phyloP scores from a whole-genome alignment of 1,139 yeast species.

The Candida neerlandica region DNA sequence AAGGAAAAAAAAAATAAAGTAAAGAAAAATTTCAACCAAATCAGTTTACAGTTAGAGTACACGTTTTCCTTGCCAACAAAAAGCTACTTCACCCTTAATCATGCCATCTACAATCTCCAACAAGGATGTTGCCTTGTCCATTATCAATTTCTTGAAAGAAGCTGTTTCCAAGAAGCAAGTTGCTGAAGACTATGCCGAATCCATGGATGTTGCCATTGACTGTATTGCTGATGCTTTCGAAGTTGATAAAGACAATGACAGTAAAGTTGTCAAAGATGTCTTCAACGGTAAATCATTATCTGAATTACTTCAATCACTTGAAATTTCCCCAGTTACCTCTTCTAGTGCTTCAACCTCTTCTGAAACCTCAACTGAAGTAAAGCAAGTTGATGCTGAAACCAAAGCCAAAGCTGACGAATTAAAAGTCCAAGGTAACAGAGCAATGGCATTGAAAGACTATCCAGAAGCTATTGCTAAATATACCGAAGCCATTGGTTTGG shows the following conservation, averaged over 20 bases:
- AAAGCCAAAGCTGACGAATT: slow-evolving; percentile 78
- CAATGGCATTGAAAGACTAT: slow-evolving; percentile 81
- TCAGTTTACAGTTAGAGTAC: neutral
- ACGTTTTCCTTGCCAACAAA: neutral
- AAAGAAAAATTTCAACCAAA: neutral
- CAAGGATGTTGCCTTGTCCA: slow-evolving; percentile 73
- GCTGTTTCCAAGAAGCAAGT: slow-evolving; percentile 66
- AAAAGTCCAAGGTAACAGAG: slow-evolving; percentile 87
- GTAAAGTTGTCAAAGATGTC: slow-evolving; percentile 32
- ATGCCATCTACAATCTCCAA: slow-evolving; percentile 32
- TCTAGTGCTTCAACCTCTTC: slow-evolving; percentile 20
- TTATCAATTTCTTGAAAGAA: slow-evolving; percentile 69
- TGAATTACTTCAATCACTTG: slow-evolving; percentile 39
- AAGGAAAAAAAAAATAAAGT: neutral
- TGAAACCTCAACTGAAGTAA: slow-evolving; percentile 25
- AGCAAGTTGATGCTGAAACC: slow-evolving; percentile 54
- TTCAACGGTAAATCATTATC: slow-evolving; percentile 54
- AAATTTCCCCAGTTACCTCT: slow-evolving; percentile 21
- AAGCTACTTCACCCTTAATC: neutral
- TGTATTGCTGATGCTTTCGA: slow-evolving; percentile 88
- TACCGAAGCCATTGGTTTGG: slow-evolving; percentile 75
- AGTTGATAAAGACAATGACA: slow-evolving; percentile 54
- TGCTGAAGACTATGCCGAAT: slow-evolving; percentile 79
- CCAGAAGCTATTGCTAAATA: slow-evolving; percentile 72
- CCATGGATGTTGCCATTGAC: slow-evolving; percentile 94